Percentiles rank a stretch among this genome's conserved stretches.
phyloP scores from a whole-genome alignment of 495 filamentous ascomycete genomes.

The Xylaria intraflava region DNA sequence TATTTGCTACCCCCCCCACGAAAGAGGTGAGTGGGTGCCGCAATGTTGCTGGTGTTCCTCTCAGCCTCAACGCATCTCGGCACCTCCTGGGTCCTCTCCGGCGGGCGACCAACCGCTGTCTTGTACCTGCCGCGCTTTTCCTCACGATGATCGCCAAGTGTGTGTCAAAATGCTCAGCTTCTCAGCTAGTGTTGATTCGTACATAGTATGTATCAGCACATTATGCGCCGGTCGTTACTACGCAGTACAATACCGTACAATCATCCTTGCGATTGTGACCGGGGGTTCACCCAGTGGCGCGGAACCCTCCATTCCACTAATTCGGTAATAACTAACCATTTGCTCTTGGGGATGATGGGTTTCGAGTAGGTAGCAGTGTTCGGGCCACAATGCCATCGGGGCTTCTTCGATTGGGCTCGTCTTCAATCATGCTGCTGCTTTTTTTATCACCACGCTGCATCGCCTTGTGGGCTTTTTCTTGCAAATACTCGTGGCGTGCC shows the following conservation, averaged over 20 bases:
- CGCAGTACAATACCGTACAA: no score
- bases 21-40: constrained; percentile 1
- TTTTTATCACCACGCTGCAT: not conserved
- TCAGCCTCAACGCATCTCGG: constrained; percentile 7
- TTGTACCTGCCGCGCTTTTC: not conserved
- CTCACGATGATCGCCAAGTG: constrained; percentile 2
- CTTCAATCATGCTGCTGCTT: no score
- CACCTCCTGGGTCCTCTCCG: not conserved
- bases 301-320: constrained; percentile 3
- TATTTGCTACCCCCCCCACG: not conserved
- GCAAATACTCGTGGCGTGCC: not conserved
- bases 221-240: constrained; percentile 1
- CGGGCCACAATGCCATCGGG: not conserved
- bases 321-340: not conserved
- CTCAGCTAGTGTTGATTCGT: no score
- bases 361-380: not conserved
- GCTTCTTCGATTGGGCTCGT: not conserved
- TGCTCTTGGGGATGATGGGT: not conserved
- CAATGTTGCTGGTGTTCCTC: constrained; percentile 5
- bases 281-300: constrained; percentile 1
- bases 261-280: constrained; percentile 1
- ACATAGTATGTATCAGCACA: no score
- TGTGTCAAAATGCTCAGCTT: constrained; percentile 6
- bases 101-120: not conserved
- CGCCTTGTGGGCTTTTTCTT: not conserved